Evolutionary conservation across 495 filamentous ascomycete species (phyloP), one percentile per base, ranked within the genome.

Genomic region (Tuber calosporum): DNA sequence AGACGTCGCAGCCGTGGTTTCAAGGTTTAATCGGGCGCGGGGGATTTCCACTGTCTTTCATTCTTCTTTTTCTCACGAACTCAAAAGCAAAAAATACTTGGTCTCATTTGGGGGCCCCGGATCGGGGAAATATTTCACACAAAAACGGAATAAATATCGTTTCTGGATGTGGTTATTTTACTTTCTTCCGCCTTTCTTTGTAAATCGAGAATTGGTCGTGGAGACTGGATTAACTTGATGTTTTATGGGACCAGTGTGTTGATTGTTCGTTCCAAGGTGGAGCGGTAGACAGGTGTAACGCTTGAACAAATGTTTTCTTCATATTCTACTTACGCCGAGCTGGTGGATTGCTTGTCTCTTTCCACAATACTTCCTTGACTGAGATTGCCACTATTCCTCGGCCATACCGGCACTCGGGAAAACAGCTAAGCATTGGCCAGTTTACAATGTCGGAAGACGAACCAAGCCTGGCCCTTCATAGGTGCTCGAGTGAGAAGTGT

Each of bases 1-100:
- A 92, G 95, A 84, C 94, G 95, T 87, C 87, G 93, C 84, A 97
- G 93, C 79, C 86, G 89, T 77, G 95, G 96, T 87, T 99, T 98
- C 92, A 99, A 99, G 92, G 95, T 99, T 83, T 99, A 94, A 87
- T 74, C 48, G 39, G 62, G 69, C 53, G 11, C 3, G 26, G 26
- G 53, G 53, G 26, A 53, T 62, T 77, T 78, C 36, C 69, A 77
- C 69, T 75, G 67, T 77, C n/a, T 36, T 77, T 77, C 70, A 73
- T 73, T 45, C 30, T 67, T 48, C 40, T 40, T 69, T 67, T 48
- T 71, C 77, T 71, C 75, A 73, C 70, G 75, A 48, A 53, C 69
- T 69, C 74, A 72, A 77, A 78, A 67, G 42, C 53, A 69, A 77
- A 77, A 77, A 72, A 68, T 68, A 73, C 70, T 66, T 77, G 58